Base-by-base conservation (phyloP, 345 rosid species). In the Pseudoturritis turrita region DNA sequence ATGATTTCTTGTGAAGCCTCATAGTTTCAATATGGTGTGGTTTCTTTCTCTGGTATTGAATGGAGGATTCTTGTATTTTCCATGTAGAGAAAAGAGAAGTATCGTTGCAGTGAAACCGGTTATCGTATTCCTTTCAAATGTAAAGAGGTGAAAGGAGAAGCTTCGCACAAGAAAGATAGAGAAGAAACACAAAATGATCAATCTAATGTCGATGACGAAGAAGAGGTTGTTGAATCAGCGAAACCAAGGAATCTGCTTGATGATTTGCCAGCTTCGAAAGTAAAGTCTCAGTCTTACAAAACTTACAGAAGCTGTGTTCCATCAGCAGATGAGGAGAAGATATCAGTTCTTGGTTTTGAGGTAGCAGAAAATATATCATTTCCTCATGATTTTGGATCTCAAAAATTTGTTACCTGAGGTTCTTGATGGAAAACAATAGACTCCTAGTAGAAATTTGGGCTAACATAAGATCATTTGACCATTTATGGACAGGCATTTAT, bases 21-120 rank as follows among this genome's bases (percentile, higher is more conserved):
- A 15, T 15, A 15, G 15, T 44, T 44, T 44, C 43, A 44, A 13
- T 37, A 22, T 58, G 18, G 26, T 36, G 45, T 33, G 46, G 6
- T 15, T 10, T n/a, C 11, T 15, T 9, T 28, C 18, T 29, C 40
- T 46, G 40, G 8, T 13, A 4, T 64, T 47, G 56, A n/a, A 15
- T 11, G 10, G 5, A 25, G 5, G 46, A 13, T 62, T 26, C 14
- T 65, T 65, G 43, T 28, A 4, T 3, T 35, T 17, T 14, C 25
- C 23, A 19, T 68, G 78, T 76, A 91, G 96, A 87, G 79, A 64
- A 85, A 84, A 70, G 81, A 76, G 18, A 87, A 85, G 65, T 91
- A 84, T 78, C 91, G 91, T 13, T 94, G 98, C 67, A 91, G 98
- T 74, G 98, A 91, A 86, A 94, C 97, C 0, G 93, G 97, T 18